phyloP scores from a whole-genome alignment of 306 rosid species.

The Inga leiocalycina region DNA sequence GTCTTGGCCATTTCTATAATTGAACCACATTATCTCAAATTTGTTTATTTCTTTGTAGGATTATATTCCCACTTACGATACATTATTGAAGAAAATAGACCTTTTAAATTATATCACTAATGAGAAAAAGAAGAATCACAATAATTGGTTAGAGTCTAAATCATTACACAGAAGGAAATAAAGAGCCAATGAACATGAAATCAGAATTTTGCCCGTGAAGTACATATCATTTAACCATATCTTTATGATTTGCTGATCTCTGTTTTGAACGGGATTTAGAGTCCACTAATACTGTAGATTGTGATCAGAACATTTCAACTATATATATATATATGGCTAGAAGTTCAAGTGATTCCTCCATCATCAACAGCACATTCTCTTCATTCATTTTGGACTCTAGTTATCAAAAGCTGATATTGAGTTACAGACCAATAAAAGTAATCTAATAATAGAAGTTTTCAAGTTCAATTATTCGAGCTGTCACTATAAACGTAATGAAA shows the following conservation, averaged over 20 bases:
- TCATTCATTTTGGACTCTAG: too few relatives aligned
- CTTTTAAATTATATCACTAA: neutral
- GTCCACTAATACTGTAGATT: neutral
- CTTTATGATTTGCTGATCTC: conserved; percentile 8
- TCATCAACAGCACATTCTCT: neutral
- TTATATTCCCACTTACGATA: neutral
- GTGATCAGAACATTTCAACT: neutral
- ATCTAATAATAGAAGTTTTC: neutral
- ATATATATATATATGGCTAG: neutral
- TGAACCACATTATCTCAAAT: neutral
- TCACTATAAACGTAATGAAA: neutral
- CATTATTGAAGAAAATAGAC: neutral
- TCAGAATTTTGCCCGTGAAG: conserved; percentile 15
- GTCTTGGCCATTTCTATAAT: neutral
- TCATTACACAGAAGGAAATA: neutral
- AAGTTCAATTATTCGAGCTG: neutral
- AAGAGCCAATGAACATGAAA: neutral
- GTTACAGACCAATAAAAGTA: neutral
- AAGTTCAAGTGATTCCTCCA: neutral
- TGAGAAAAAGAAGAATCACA: conserved; percentile 7
- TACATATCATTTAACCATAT: conserved; percentile 46
- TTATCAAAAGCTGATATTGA: neutral
- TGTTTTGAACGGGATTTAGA: neutral
- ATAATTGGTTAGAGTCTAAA: conserved; percentile 1
- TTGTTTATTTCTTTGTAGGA: neutral